Evolutionary conservation across 306 rosid species (phyloP).

Genomic region (Vicia faba): DNA sequence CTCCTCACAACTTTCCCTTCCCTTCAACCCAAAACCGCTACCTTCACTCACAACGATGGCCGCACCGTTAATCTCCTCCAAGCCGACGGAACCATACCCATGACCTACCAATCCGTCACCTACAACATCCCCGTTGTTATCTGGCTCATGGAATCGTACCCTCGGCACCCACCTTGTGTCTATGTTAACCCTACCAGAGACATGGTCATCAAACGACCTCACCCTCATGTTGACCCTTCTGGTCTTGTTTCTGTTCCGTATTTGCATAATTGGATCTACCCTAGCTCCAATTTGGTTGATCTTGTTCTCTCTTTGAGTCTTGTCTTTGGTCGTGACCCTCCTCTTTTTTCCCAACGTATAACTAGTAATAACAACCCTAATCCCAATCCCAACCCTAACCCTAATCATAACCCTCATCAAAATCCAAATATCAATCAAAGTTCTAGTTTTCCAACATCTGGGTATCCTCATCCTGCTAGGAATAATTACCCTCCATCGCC

Average conservation of each 20-base stretch:
- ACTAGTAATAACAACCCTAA: constrained; percentile 32
- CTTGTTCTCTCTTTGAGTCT: constrained; percentile 53
- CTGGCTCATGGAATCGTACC: constrained; percentile 95
- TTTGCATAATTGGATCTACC: constrained; percentile 78
- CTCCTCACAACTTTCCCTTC: constrained; percentile 66
- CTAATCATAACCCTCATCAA: background rate
- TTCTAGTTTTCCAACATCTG: constrained; percentile 36
- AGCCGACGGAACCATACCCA: constrained; percentile 87
- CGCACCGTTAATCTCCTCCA: constrained; percentile 91
- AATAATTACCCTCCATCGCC: constrained; percentile 73
- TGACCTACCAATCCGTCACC: constrained; percentile 67
- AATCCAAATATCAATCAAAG: constrained; percentile 27
- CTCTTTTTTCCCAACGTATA: constrained; percentile 80
- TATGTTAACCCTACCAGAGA: constrained; percentile 93
- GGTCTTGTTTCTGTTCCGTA: constrained; percentile 75
- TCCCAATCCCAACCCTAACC: constrained; percentile 25
- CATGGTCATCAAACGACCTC: constrained; percentile 92
- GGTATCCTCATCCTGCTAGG: constrained; percentile 59
- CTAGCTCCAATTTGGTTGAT: constrained; percentile 72
- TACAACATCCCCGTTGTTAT: constrained; percentile 88
- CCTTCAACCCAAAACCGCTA: constrained; percentile 80
- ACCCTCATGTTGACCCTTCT: constrained; percentile 74
- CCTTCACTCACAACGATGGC: constrained; percentile 93
- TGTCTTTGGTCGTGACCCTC: constrained; percentile 76
- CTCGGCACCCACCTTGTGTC: constrained; percentile 84